Conservation (phyloP, 1,284 basidiomycete species). For the Trametes polyzona region DNA sequence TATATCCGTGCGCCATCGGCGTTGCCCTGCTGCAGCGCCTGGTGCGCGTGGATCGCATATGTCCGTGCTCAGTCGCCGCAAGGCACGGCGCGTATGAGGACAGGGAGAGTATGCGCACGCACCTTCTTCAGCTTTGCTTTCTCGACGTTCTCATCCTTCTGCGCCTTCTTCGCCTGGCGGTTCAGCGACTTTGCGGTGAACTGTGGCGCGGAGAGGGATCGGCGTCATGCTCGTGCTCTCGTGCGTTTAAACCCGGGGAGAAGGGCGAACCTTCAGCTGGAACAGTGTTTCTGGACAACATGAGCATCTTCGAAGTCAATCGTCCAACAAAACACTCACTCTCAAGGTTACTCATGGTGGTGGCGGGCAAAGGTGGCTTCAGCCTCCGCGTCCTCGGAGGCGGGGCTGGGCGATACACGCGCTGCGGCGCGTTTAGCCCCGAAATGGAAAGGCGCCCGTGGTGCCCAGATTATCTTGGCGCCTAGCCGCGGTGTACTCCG, state of each 20-base stretch:
- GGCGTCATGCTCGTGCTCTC: constrained; percentile 8
- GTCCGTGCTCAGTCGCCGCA: neutral
- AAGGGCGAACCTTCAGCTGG: constrained; percentile 81
- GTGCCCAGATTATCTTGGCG: constrained; percentile 20
- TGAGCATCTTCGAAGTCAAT: constrained; percentile 29
- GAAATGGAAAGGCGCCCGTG: constrained; percentile 10
- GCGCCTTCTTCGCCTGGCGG: constrained; percentile 93
- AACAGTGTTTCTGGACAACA: constrained; percentile 82
- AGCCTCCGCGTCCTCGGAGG: neutral
- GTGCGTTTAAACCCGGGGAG: neutral
- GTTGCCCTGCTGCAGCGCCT: constrained; percentile 98
- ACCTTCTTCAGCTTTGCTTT: constrained; percentile 93
- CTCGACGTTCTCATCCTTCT: constrained; percentile 89
- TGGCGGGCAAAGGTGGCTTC: constrained; percentile 12
- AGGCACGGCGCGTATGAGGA: neutral
- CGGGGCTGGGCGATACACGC: constrained; percentile 17
- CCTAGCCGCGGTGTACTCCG: neutral
- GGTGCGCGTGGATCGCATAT: constrained; percentile 9
- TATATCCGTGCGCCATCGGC: constrained; percentile 99
- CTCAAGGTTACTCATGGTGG: constrained; percentile 87
- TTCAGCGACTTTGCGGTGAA: constrained; percentile 94
- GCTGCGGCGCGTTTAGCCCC: constrained; percentile 12
- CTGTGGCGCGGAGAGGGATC: constrained; percentile 46
- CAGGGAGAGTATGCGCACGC: constrained; percentile 22
- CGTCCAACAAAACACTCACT: constrained; percentile 57